These are phyloP conservation scores for Klebsormidium nitens DNA, from an alignment of 139 green algal genomes.

Conservation along the genomic window DNA sequence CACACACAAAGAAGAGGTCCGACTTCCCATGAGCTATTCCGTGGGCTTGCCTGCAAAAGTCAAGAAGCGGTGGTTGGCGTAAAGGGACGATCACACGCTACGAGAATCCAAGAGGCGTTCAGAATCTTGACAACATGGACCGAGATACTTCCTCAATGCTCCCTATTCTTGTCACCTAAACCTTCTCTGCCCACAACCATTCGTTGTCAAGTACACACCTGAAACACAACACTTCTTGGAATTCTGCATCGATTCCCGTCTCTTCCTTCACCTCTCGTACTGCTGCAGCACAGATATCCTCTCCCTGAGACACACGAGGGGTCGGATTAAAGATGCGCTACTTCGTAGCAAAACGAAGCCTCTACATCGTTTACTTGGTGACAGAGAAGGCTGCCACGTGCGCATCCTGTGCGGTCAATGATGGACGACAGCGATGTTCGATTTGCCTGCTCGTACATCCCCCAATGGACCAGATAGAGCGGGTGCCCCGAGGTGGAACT, in stretches of 20 bases:
- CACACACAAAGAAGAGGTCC: constrained; percentile 47
- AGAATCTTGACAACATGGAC: no score
- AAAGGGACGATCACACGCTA: no score
- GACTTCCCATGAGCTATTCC: constrained; percentile 37
- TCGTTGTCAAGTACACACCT: constrained; percentile 9
- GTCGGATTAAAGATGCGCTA: background rate
- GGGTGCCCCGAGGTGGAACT: background rate
- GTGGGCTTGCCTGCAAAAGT: constrained; percentile 43
- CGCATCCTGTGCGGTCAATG: no score
- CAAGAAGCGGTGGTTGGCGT: no score
- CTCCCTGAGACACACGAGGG: constrained; percentile 7
- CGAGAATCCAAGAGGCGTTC: no score
- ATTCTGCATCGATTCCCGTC: constrained; percentile 43
- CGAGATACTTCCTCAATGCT: no score
- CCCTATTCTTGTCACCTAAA: no score
- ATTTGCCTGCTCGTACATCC: no score
- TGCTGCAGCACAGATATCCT: constrained; percentile 39
- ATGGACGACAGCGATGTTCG: no score
- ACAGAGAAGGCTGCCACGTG: background rate
- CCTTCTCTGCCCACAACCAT: background rate
- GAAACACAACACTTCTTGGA: constrained; percentile 18
- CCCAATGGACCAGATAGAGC: background rate
- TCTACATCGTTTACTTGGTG: background rate
- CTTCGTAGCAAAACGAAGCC: background rate
- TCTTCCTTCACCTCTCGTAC: constrained; percentile 49